phyloP scores from a whole-genome alignment of 805 yeast species.

The Jamesozyma gamospora region DNA sequence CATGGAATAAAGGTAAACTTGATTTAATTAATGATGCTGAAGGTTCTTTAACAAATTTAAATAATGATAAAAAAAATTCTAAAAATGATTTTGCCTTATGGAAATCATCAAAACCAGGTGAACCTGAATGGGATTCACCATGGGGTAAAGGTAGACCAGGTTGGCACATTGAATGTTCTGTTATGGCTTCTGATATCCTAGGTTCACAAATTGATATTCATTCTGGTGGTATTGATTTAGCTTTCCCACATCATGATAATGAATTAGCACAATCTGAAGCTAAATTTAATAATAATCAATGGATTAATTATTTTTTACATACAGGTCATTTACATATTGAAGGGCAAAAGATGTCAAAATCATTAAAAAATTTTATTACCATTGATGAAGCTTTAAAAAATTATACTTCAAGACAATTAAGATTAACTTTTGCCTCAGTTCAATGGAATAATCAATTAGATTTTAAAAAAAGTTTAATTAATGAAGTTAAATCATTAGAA shows the following conservation, averaged over 20 bases:
- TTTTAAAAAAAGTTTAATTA: constrained; percentile 70
- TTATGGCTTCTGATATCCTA: constrained; percentile 87
- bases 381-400: constrained; percentile 75
- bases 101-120: constrained; percentile 96
- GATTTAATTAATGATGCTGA: constrained; percentile 89
- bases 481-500: constrained; percentile 72
- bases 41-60: constrained; percentile 57
- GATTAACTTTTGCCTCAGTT: constrained; percentile 82
- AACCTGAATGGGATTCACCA: constrained; percentile 89
- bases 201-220: constrained; percentile 87
- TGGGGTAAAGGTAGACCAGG: constrained; percentile 99
- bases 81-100: constrained; percentile 90
- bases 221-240: constrained; percentile 93
- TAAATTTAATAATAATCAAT: constrained; percentile 74
- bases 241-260: constrained; percentile 98
- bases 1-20: constrained; percentile 90
- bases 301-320: constrained; percentile 96
- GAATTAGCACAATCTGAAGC: constrained; percentile 98
- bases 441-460: constrained; percentile 92
- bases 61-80: constrained; percentile 54
- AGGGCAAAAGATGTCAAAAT: constrained; percentile 97
- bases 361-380: constrained; percentile 89
- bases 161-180: constrained; percentile 99
- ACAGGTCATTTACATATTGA: constrained; percentile 97
- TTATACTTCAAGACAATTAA: constrained; percentile 70